A percentile compares a stretch with the other conserved stretches of the same genome.
phyloP scores from a whole-genome alignment of 225 moss, liverwort and hornwort species.

The Takakia lepidozioides region DNA sequence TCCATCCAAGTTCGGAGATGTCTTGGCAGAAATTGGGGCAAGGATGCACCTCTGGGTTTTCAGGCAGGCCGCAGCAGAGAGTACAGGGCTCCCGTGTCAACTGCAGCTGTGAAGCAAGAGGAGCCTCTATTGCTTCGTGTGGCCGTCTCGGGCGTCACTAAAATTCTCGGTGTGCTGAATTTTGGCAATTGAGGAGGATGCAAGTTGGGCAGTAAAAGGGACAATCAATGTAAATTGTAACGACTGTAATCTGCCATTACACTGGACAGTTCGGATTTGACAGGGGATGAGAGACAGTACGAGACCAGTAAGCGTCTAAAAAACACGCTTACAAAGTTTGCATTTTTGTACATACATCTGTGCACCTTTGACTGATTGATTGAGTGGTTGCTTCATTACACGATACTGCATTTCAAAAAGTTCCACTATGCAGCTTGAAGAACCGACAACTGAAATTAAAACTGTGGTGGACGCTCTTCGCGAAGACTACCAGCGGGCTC shows the following conservation, averaged over 20 bases:
- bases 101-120: too few species aligned
- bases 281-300: neutral
- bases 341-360: neutral
- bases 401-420: too few species aligned
- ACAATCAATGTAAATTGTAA: neutral
- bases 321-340: neutral
- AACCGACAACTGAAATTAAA: conserved; percentile 9
- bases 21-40: too few species aligned
- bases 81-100: too few species aligned
- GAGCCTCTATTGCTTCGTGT: conserved; percentile 49
- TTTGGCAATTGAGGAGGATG: conserved; percentile 12
- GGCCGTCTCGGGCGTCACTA: conserved; percentile 43
- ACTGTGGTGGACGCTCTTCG: conserved; percentile 45
- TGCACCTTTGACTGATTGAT: neutral
- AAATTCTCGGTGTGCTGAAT: conserved; percentile 45
- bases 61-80: too few species aligned
- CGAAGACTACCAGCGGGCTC: conserved; percentile 48
- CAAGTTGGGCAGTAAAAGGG: neutral
- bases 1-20: too few species aligned
- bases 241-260: neutral
- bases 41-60: too few species aligned
- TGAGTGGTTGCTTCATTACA: neutral
- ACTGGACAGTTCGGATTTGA: neutral
- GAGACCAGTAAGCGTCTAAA: neutral
- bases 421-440: conserved; percentile 10